Base-by-base conservation (phyloP, 495 filamentous ascomycete species). In the Annulohypoxylon stygium region DNA sequence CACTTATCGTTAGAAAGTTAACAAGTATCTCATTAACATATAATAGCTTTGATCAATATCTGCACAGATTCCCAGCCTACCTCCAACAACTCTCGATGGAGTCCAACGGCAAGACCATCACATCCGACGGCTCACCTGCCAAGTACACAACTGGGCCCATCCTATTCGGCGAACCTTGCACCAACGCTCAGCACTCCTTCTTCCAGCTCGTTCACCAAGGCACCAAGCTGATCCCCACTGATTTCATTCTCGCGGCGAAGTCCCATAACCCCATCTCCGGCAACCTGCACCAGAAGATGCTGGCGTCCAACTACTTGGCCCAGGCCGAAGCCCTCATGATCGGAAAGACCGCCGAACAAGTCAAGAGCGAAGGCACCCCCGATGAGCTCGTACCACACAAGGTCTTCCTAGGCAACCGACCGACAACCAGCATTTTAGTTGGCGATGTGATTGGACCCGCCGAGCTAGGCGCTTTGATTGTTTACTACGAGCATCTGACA, bases 11-110 rank as follows among this genome's bases (percentile, higher is more conserved):
- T n/a, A 55, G n/a, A 36, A 36, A 2, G 20, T 61, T 6, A 65
- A 70, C 47, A 37, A 50, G 18, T 30, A 39, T 14, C 37, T 59
- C 67, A 41, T 58, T 82, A 16, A 78, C 72, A 45, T 61, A 10
- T 14, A 41, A 26, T 69, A 91, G 89, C 74, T 99, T 98, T 83
- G 96, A 99, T 84, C 96, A 99, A 84, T 99, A 99, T 84, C 90
- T 99, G 76, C 93, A 97, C 88, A 93, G 96, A 63, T 98, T 99
- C 92, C 94, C 96, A 14, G 96, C 96, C 70, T 99, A 99, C 85
- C 92, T 99, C 34, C 96, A 99, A 84, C 96, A 99, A 83, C 88
- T 99, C 54, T 98, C 94, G 71, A 99, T 99, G 96, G 96, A 99
- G 86, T 98, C 97, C 76, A 99, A 99, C 83, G 96, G 96, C 76